Evolutionary conservation across 2,329 filamentous ascomycete species (phyloP), one percentile per base, ranked within the genome.

Genomic region (Coniella vitis): DNA sequence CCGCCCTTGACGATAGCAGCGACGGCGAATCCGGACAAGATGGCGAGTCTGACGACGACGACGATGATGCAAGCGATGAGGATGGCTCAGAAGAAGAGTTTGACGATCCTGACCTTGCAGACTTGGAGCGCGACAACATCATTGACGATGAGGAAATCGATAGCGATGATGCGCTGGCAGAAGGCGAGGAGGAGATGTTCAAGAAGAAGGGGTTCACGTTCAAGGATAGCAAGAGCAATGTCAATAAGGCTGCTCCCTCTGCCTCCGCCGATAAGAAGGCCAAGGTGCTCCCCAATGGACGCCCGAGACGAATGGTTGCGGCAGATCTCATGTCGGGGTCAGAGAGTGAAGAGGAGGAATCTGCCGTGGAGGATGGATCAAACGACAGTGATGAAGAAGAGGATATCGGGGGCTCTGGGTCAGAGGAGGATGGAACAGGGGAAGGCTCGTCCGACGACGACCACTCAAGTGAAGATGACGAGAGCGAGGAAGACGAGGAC

Each of bases 151-250:
- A 63, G 22, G 79, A 84, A 55, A 83, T 84, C 49, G 73, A 78
- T 42, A 83, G 79, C 58, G 79, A 84, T 49, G 68, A 77, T 32
- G 91, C 89, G 0, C 83, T 97, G 61, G 87, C 83, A 3, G 83
- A 86, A 47, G 93, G 87, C 56, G 91, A 97, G 58, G 84, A 88
- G 56, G 89, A 94, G 63, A 78, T 77, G 45, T 89, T 95, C 59
- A 82, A 86, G 37, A 51, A 45, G 16, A 53, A 48, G 56, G 81
- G 79, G 1, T 95, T 87, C 62, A 79, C 69, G 0, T 83, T 84
- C 55, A 69, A 76, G 29, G 79, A 78, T 19, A 83, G 78, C 63
- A 62, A 62, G 41, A 44, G 67, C 59, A 34, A 48, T 31, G 16
- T 71, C 16, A 67, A 64, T 38, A 61, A 64, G 16, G 13, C 36